Base-by-base conservation (phyloP, 495 filamentous ascomycete species). In the Corynascus novoguineensis region DNA sequence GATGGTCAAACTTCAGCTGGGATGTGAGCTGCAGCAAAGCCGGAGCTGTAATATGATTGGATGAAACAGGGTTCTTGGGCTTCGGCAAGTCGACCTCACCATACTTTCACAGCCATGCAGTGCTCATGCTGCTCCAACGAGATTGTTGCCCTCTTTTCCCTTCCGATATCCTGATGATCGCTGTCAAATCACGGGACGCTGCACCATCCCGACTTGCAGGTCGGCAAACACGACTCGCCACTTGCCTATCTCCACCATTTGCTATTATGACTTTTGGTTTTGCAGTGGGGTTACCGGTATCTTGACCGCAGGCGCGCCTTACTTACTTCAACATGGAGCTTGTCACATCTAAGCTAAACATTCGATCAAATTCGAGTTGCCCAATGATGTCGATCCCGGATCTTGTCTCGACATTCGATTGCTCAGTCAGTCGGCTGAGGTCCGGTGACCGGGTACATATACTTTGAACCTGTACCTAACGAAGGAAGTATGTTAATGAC, bases 1-100 rank as follows among this genome's bases (percentile, higher is more conserved):
- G 54, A 42, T 17, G 54, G 31, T 35, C 53, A n/a, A n/a, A n/a
- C n/a, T 21, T 57, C 55, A 57, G 55, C 55, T 57, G 55, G 19
- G 47, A 50, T 51, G 37, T 14, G 7, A 41, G 17, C 46, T 50
- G 45, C 7, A 25, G 28, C 45, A 29, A n/a, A 14, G n/a, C 7
- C 22, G 22, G 28, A 6, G 4, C 9, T 3, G 25, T 5, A 8
- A 12, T 3, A 8, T 50, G 55, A 57, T 57, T 57, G 55, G 55
- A 24, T 42, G 21, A 22, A 12, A 0, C 7, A 10, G 46, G 8
- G 7, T 7, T 17, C 31, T 32, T 14, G 22, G 25, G 24, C 22
- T 46, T 15, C 28, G 7, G 17, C 37, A 55, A 14, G 25, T 45
- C 25, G 4, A 15, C 25, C n/a, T 53, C 17, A 3, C 50, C 37